Percentiles rank a stretch among this genome's conserved stretches.
Conservation (phyloP, 2,329 filamentous ascomycete species). For the Boeremia exigua region DNA sequence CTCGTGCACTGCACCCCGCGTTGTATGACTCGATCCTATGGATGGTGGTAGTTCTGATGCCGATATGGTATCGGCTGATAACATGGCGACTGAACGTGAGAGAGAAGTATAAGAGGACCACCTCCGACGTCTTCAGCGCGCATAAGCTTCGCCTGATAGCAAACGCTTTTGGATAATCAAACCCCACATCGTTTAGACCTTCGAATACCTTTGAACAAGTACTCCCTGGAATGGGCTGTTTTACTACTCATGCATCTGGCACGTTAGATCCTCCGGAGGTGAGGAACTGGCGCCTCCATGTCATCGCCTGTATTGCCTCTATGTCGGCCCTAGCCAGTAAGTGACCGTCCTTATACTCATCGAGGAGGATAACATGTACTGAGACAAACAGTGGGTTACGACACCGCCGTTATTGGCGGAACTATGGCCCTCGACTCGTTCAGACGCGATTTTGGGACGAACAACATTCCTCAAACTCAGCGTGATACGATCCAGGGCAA, state of each 20-base stretch:
- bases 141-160: conserved; percentile 8
- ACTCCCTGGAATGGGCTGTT: conserved; percentile 32
- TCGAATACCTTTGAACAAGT: conserved; percentile 4
- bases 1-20: conserved; percentile 20
- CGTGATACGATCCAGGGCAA: conserved; percentile 50
- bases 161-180: conserved; percentile 1
- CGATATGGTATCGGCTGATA: background rate
- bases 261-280: conserved; percentile 46
- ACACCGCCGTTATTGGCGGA: conserved; percentile 48
- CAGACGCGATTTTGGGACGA: conserved; percentile 45
- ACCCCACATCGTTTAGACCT: background rate
- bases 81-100: background rate
- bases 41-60: conserved; percentile 17
- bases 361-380: background rate
- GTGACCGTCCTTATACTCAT: background rate
- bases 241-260: conserved; percentile 40
- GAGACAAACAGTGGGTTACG: conserved; percentile 37
- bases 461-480: conserved; percentile 33
- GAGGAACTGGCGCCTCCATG: conserved; percentile 45
- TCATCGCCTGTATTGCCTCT: conserved; percentile 43
- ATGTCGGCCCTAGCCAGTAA: conserved; percentile 49
- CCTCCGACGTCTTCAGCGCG: conserved; percentile 1
- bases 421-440: conserved; percentile 51
- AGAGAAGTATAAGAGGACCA: conserved; percentile 4
- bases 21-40: conserved; percentile 19